Percentiles rank a stretch among this genome's conserved stretches.
These are phyloP conservation scores for Aspergillus sergii DNA, from an alignment of 2,329 filamentous ascomycete species.

Conservation along the genomic window DNA sequence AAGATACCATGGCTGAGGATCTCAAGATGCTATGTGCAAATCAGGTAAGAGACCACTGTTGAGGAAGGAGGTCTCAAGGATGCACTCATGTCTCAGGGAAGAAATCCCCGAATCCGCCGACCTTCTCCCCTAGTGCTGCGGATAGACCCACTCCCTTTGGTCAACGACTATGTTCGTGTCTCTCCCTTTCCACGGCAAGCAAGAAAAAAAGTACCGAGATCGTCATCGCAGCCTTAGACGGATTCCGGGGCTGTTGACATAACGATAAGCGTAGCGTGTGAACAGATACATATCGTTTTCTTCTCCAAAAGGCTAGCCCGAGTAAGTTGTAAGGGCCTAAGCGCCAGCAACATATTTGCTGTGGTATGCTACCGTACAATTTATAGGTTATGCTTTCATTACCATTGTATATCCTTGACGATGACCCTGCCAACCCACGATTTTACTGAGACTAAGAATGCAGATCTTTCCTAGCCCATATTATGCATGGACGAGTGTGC, in stretches of 20 bases:
- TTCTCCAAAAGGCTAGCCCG: background rate
- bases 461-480: background rate
- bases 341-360: background rate
- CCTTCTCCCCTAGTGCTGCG: no score
- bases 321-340: background rate
- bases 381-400: background rate
- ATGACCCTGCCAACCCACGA: background rate
- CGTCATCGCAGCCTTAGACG: background rate
- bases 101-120: no score
- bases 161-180: background rate
- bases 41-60: background rate
- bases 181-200: background rate
- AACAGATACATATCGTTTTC: background rate
- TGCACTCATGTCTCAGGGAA: background rate
- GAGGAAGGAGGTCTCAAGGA: background rate
- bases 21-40: background rate
- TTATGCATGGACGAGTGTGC: background rate
- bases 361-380: background rate
- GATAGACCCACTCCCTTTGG: no score
- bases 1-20: no score
- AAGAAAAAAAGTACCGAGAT: background rate
- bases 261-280: background rate
- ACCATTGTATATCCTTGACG: background rate
- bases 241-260: background rate
- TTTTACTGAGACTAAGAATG: background rate